Base-by-base conservation (phyloP, 192 early-diverging fungal genomes). In the Irineochytrium annulatum region DNA sequence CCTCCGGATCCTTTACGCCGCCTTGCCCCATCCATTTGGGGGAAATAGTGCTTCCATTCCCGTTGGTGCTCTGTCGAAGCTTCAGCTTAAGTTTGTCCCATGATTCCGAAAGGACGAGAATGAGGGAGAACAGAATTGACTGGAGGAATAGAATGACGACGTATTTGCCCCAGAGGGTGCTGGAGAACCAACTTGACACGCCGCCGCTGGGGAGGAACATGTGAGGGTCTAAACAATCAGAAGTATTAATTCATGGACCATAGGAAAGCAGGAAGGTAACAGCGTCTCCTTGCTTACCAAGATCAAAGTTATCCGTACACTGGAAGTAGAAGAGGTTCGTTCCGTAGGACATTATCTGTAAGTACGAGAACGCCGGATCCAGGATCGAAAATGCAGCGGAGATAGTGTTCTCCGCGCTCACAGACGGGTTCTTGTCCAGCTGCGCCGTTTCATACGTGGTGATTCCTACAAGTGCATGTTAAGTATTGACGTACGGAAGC, bases 261-360 rank as follows among this genome's bases (percentile, higher is more conserved):
- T 17, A 5, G 24, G 24, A 49, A 24, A 49, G 5, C 13, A 20
- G 24, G 6, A 49, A 14, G 46, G 26, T 14, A 49, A 49, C 6
- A 49, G 24, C 6, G 11, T 49, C 6, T 6, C 6, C 26, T 14
- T 49, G 13, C 26, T 8, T 49, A 49, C 46, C 46, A 20, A 49
- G 24, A 8, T 49, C 26, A 6, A 6, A 17, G 46, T 49, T 24
- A 14, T 49, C 26, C 26, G 13, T 14, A 24, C 46, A 49, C 26
- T 49, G 46, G 26, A 22, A 20, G 22, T 49, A 49, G 26, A 49
- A 6, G 26, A 49, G 26, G 46, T 49, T 49, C 22, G 46, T 49
- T 8, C 46, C 46, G 26, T 22, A 24, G 46, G 26, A 49, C 13
- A 49, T 22, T 8, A 24, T 22, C 6, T 49, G 24, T 6, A 49